Conservation (phyloP, 345 rosid species). For the Crucihimalaya himalaica region DNA sequence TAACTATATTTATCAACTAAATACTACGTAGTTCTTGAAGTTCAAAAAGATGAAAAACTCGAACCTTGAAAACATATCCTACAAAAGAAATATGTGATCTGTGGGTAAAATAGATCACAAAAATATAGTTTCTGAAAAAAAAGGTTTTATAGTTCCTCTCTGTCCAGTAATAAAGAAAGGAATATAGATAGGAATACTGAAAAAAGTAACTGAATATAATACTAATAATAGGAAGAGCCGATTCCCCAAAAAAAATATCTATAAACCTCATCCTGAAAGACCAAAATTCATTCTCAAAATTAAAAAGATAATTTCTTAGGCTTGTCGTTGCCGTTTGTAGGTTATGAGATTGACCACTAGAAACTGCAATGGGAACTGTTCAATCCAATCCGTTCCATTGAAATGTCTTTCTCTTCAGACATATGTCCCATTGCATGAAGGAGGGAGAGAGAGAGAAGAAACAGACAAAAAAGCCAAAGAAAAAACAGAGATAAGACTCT, state of each 20-base stretch:
- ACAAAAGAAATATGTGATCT: too few species aligned
- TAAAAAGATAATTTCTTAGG: conserved; percentile 20
- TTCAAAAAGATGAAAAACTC: too few species aligned
- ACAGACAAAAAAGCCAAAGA: conserved; percentile 32
- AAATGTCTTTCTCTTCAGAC: conserved; percentile 28
- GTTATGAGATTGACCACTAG: conserved; percentile 29
- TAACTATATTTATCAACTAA: too few species aligned
- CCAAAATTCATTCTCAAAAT: conserved; percentile 22
- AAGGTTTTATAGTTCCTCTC: too few species aligned
- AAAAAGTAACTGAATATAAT: neutral
- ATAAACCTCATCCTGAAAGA: conserved; percentile 35
- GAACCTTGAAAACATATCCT: too few species aligned
- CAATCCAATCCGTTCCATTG: conserved; percentile 14
- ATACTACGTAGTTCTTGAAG: too few species aligned
- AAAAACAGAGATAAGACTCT: conserved; percentile 37
- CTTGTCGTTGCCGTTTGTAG: conserved; percentile 37
- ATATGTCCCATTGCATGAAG: conserved; percentile 39
- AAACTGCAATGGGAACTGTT: conserved; percentile 30
- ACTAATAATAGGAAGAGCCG: neutral
- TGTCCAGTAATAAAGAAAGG: too few species aligned
- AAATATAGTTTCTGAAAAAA: too few species aligned
- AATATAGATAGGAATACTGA: neutral
- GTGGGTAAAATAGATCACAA: too few species aligned
- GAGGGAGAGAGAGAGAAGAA: conserved; percentile 20
- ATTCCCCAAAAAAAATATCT: conserved; percentile 15